These are phyloP conservation scores for Brassica carinata DNA, from an alignment of 345 rosid species.

Conservation along the genomic window DNA sequence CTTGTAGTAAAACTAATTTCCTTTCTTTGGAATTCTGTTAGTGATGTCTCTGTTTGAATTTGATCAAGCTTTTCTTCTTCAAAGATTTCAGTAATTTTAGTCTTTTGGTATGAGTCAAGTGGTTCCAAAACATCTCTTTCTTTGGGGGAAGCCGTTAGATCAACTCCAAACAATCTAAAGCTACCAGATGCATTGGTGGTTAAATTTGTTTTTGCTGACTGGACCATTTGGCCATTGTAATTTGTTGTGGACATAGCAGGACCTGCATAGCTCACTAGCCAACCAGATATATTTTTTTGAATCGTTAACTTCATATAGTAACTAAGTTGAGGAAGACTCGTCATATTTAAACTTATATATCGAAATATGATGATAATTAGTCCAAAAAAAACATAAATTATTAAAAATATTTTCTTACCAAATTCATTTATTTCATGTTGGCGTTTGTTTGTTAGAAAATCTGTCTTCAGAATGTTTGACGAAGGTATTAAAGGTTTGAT, in stretches of 20 bases:
- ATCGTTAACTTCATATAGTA: not conserved
- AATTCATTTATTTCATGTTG: not conserved
- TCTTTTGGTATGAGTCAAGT: conserved; percentile 23
- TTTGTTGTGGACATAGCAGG: not conserved
- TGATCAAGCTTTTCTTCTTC: conserved; percentile 32
- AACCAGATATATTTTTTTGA: not conserved
- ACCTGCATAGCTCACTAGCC: not conserved
- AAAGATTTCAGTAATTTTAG: conserved; percentile 18
- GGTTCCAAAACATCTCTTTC: not conserved
- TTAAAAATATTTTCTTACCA: not conserved
- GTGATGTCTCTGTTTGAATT: conserved; percentile 5
- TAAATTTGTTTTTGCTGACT: conserved; percentile 10
- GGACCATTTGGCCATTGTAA: not conserved
- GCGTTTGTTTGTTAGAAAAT: not conserved
- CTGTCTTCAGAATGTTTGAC: no score
- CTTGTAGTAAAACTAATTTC: conserved; percentile 45
- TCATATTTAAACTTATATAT: not conserved
- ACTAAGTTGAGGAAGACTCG: not conserved
- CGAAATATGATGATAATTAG: not conserved
- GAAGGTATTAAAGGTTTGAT: not conserved
- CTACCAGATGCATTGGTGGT: conserved; percentile 25
- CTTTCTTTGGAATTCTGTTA: conserved; percentile 43
- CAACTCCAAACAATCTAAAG: conserved; percentile 56
- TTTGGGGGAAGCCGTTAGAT: conserved; percentile 26
- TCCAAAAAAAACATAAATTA: not conserved